These are phyloP conservation scores for Phyllosticta capitalensis DNA, from an alignment of 2,329 filamentous ascomycete species.

Conservation along the genomic window DNA sequence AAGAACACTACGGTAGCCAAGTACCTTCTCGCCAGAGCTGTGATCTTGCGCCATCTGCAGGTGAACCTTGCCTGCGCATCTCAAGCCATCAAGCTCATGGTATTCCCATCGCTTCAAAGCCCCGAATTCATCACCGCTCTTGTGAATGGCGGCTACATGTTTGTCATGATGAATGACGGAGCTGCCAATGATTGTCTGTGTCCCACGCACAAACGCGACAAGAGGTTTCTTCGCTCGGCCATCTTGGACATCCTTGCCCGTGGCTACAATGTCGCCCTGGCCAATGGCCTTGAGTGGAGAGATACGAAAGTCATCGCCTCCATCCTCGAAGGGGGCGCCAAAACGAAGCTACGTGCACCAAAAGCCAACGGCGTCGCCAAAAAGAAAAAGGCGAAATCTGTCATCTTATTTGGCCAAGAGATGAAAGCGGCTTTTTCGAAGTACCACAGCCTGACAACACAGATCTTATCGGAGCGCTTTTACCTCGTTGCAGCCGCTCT, in stretches of 20 bases:
- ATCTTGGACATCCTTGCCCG: conserved; percentile 46
- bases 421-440: neutral
- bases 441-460: neutral
- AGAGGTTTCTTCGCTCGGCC: neutral
- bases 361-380: neutral
- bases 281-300: conserved; percentile 53
- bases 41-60: conserved; percentile 55
- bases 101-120: conserved; percentile 41
- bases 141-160: conserved; percentile 46
- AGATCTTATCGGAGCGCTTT: neutral
- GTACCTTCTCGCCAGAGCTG: conserved; percentile 52
- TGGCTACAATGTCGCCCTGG: conserved; percentile 53
- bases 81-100: conserved; percentile 35
- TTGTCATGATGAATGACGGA: conserved; percentile 61
- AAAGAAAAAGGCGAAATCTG: neutral
- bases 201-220: neutral
- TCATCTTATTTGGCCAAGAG: neutral
- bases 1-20: conserved; percentile 32
- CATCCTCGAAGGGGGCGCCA: neutral
- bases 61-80: conserved; percentile 31
- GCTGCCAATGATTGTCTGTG: conserved; percentile 16
- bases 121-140: conserved; percentile 48
- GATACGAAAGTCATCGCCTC: conserved; percentile 48
- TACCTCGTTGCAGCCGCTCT: neutral
- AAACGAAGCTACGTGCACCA: neutral